Percentiles rank a stretch among this genome's conserved stretches.
Conservation (phyloP, 768 basidiomycete species). For the Russula sp. region DNA sequence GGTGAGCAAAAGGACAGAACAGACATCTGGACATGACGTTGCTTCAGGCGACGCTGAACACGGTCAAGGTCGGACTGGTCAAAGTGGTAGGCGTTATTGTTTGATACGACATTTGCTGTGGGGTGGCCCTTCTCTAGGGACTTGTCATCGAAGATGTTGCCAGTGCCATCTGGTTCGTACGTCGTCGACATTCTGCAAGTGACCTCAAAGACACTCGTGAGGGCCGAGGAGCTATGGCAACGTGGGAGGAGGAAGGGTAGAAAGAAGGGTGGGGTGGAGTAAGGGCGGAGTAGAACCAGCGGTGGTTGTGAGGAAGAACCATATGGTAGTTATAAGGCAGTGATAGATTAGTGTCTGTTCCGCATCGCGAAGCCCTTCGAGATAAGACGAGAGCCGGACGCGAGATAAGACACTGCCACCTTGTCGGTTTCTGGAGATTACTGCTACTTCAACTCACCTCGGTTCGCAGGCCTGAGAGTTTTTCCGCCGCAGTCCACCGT, state of each 20-base stretch:
- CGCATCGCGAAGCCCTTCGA: not conserved
- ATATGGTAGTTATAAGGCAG: not conserved
- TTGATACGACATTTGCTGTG: conserved; percentile 24
- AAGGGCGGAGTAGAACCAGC: not conserved
- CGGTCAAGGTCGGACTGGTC: conserved; percentile 60
- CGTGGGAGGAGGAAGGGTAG: not conserved
- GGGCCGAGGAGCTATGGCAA: not conserved
- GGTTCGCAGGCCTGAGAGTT: not conserved
- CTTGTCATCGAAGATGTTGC: not conserved
- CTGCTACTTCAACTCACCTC: not conserved
- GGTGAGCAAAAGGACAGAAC: conserved; percentile 33
- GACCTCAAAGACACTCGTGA: not conserved
- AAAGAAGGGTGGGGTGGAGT: not conserved
- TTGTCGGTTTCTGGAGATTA: not conserved
- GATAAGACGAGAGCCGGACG: not conserved
- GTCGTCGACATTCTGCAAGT: conserved; percentile 4
- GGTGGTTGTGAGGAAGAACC: not conserved
- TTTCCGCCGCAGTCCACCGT: not conserved
- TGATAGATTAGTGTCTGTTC: not conserved
- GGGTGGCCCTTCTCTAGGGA: conserved; percentile 28
- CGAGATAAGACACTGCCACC: not conserved
- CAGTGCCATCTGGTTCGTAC: not conserved
- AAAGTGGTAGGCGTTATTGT: conserved; percentile 37
- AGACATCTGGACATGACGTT: conserved; percentile 76
- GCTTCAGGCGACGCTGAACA: conserved; percentile 67